Percentiles rank a stretch among this genome's conserved stretches.
Conservation (phyloP, 164 flowering plant genomes). For the Tetracentron sinense region DNA sequence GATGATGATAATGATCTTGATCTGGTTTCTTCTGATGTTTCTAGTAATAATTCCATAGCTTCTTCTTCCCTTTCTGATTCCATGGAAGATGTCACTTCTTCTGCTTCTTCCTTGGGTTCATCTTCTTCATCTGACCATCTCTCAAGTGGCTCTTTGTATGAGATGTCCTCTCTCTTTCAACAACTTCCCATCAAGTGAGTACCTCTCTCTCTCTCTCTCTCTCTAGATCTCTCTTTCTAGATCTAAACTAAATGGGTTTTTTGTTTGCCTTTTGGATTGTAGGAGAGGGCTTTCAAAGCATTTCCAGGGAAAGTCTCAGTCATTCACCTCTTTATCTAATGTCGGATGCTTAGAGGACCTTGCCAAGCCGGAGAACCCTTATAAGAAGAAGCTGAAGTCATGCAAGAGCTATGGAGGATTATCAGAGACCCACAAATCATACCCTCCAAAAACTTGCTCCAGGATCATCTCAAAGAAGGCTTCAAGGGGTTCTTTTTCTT, state of each 20-base stretch:
- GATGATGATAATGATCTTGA: slow-evolving; percentile 1
- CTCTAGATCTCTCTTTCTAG: background rate
- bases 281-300: slow-evolving; percentile 48
- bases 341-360: slow-evolving; percentile 39
- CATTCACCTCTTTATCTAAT: slow-evolving; percentile 35
- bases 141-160: slow-evolving; percentile 10
- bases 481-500: slow-evolving; percentile 14
- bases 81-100: slow-evolving; percentile 3
- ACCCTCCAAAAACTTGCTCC: slow-evolving; percentile 1
- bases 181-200: slow-evolving; percentile 17
- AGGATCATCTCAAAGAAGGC: slow-evolving; percentile 18
- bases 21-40: slow-evolving; percentile 9
- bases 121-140: background rate
- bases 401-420: slow-evolving; percentile 30
- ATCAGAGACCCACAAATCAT: slow-evolving; percentile 3
- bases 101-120: slow-evolving; percentile 8
- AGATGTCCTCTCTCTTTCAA: slow-evolving; percentile 27
- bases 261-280: background rate
- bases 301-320: slow-evolving; percentile 44
- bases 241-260: background rate
- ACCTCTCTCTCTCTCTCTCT: slow-evolving; percentile 2
- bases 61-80: background rate
- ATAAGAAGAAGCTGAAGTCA: slow-evolving; percentile 33
- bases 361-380: slow-evolving; percentile 37
- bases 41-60: background rate